phyloP scores from a whole-genome alignment of 371 early-diverging fungal genomes.

The Rhizopus delemar region DNA sequence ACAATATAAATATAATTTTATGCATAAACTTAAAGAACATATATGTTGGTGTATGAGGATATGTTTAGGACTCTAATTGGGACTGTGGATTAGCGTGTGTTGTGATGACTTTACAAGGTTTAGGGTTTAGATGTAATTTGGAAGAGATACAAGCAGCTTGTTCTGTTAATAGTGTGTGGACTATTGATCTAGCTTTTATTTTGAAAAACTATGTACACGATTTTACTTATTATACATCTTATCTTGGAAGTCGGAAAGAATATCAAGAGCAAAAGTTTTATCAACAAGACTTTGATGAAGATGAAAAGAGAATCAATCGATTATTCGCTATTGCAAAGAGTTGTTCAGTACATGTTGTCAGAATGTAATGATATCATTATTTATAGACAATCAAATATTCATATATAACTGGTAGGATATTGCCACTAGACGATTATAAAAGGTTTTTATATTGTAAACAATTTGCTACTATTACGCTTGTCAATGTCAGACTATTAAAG shows the following conservation, averaged over 20 bases:
- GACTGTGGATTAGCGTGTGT: slow-evolving; percentile 89
- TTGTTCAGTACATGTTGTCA: slow-evolving; percentile 68
- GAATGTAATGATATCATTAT: slow-evolving; percentile 50
- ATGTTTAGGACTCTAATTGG: slow-evolving; percentile 54
- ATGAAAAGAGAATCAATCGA: slow-evolving; percentile 72
- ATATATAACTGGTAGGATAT: slow-evolving; percentile 38
- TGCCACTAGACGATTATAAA: slow-evolving; percentile 77
- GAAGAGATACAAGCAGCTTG: slow-evolving; percentile 47
- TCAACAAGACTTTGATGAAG: slow-evolving; percentile 66
- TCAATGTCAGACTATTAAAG: slow-evolving; percentile 64
- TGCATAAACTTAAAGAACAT: background rate
- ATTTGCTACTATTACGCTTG: slow-evolving; percentile 75
- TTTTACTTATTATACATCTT: slow-evolving; percentile 87
- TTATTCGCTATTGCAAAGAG: slow-evolving; percentile 79
- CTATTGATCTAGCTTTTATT: slow-evolving; percentile 82
- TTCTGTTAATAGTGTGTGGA: slow-evolving; percentile 79
- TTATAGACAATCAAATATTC: background rate
- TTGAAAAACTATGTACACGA: slow-evolving; percentile 70
- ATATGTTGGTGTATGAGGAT: background rate
- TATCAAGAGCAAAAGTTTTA: slow-evolving; percentile 73
- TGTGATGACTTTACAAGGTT: slow-evolving; percentile 71
- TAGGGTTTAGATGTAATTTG: slow-evolving; percentile 47
- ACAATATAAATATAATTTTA: background rate
- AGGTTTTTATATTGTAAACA: slow-evolving; percentile 73
- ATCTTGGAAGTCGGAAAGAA: slow-evolving; percentile 76